Evolutionary conservation across 306 rosid genomes (phyloP), one percentile per base, ranked within the genome.

Genomic region (Vigna radiata): DNA sequence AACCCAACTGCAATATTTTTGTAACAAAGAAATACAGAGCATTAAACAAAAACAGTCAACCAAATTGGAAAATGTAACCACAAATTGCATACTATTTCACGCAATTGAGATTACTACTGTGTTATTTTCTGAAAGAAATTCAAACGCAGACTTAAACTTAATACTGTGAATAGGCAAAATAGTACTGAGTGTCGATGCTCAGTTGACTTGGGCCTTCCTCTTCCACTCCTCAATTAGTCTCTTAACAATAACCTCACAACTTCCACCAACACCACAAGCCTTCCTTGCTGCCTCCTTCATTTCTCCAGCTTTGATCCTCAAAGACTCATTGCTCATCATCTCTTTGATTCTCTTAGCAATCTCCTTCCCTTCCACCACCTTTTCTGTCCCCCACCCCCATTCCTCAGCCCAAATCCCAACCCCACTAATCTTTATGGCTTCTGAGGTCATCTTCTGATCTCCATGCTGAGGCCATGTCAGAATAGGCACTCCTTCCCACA

Each of bases 311-410:
- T 54, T 54, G 7, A 73, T 46, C 19, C 70, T 83, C 68, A 85
- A 23, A 27, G 5, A 71, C 21, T 79, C 76, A 74, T 71, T 83
- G 31, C 19, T 77, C 91, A 85, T 87, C 87, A 89, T 14, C 80
- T 86, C 83, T 53, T 56, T 79, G 19, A 87, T 76, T 70, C 59
- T 82, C 44, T 55, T 77, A 11, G 75, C 90, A 72, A 86, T 73
- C 52, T 87, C 90, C 41, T 78, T 73, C 17, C 77, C 86, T 11
- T 79, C 76, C 52, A 90, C 83, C 19, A 63, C 4, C 15, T 12
- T 12, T 3, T 54, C 12, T 0, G 33, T 48, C 1, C 75, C 79
- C 92, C 88, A 84, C 15, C 61, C 61, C 61, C 61, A 54, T 14
- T 54, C 61, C 6, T 59, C 39, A 27, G 39, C 41, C 65, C 65